These are phyloP conservation scores for Cardamine occulta DNA, from an alignment of 345 rosid species.

Conservation along the genomic window DNA sequence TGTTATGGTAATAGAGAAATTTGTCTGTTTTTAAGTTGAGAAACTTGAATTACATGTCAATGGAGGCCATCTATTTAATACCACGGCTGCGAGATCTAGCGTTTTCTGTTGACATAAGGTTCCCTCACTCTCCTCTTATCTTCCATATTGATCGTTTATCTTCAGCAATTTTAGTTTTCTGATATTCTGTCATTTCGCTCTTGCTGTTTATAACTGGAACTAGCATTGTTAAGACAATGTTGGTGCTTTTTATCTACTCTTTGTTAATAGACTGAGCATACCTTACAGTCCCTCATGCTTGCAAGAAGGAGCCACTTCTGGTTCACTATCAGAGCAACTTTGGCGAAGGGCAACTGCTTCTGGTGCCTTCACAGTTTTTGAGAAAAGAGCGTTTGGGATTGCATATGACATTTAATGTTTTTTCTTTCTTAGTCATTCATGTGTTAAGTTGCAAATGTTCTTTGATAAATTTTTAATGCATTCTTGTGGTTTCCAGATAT, in stretches of 20 bases:
- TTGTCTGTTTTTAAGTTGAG: too few relatives aligned
- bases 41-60: too few relatives aligned
- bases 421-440: constrained; percentile 21
- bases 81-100: too few relatives aligned
- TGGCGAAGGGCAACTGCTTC: constrained; percentile 87
- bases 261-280: constrained; percentile 23
- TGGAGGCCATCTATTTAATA: too few relatives aligned
- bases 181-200: constrained; percentile 19
- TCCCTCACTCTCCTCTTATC: constrained; percentile 7
- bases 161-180: constrained; percentile 18
- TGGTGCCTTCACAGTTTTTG: constrained; percentile 66
- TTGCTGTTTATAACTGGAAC: constrained; percentile 19
- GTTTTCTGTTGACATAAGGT: too few relatives aligned
- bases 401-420: constrained; percentile 86
- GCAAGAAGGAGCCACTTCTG: constrained; percentile 52
- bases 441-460: constrained; percentile 1
- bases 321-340: constrained; percentile 69
- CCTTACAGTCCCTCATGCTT: constrained; percentile 55
- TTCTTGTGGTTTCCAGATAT: constrained; percentile 57
- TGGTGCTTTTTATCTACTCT: neutral
- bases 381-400: constrained; percentile 87
- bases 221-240: neutral
- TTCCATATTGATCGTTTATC: constrained; percentile 2
- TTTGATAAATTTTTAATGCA: constrained; percentile 19
- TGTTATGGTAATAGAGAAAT: too few relatives aligned